Base-by-base conservation (phyloP, 805 yeast genomes). In the Wickerhamomyces tratensis region DNA sequence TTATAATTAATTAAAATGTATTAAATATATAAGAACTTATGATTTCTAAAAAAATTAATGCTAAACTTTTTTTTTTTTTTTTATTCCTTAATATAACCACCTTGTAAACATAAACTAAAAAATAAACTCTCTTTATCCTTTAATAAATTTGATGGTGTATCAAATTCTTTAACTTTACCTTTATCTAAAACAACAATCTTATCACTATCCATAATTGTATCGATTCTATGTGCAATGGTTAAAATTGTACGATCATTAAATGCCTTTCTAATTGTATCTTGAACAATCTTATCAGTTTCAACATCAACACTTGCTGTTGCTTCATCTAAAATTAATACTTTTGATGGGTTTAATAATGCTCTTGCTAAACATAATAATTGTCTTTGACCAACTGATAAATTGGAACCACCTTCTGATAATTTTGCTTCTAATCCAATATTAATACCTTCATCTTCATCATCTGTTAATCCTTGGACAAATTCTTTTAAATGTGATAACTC, bases 251-350 rank as follows among this genome's bases (percentile, higher is more conserved):
- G 72, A 42, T 82, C 82, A 48, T 76, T 75, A 56, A 85, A 85
- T 36, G 84, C 87, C 1, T 71, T 63, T 62, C 93, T 72, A 41
- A 85, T 85, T 2, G 95, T 85, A 47, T 81, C 77, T 64, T 85
- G 94, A 41, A 85, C 71, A 43, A 84, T 73, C 47, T 77, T 66
- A 61, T 85, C 95, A 3, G 95, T 85, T 56, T 83, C 86, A 34
- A 84, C 89, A 62, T 85, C 95, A 41, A 85, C 93, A 6, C 91
- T 88, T 5, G 95, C 93, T 3, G 95, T 85, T 11, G 94, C 94
- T 62, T 85, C 95, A 61, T 85, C 95, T 53, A 85, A 63, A 8
- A 85, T 79, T 48, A 85, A 67, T 36, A 85, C 73, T 46, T 78
- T 76, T 7, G 78, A 67, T 35, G 77, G 72, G 47, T 78, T 79